phyloP scores from a whole-genome alignment of 345 rosid species.

The Sonneratia alba region DNA sequence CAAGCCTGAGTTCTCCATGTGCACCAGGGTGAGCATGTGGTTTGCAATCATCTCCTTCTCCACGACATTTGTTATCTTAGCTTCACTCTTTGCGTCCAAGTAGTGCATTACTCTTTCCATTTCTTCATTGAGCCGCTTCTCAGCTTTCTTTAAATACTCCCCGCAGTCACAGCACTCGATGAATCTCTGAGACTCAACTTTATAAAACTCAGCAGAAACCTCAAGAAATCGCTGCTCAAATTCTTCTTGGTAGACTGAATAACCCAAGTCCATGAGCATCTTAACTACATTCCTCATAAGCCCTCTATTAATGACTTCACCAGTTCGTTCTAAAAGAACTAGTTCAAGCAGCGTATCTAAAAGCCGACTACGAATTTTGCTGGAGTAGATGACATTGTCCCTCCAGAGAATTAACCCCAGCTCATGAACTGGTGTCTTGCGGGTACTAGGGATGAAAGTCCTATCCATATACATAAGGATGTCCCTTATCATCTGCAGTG shows the following conservation, averaged over 20 bases:
- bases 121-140: conserved; percentile 88
- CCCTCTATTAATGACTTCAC: conserved; percentile 89
- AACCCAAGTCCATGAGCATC: conserved; percentile 96
- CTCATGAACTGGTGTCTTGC: conserved; percentile 85
- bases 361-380: conserved; percentile 68
- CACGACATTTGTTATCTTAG: conserved; percentile 85
- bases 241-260: conserved; percentile 88
- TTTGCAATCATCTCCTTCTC: conserved; percentile 98
- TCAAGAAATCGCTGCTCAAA: conserved; percentile 93
- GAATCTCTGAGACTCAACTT: conserved; percentile 81
- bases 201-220: conserved; percentile 84
- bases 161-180: conserved; percentile 94
- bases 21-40: conserved; percentile 94
- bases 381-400: conserved; percentile 67
- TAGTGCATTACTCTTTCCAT: conserved; percentile 89
- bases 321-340: conserved; percentile 67
- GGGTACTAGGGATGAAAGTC: conserved; percentile 69
- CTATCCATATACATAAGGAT: conserved; percentile 99
- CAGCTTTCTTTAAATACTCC: conserved; percentile 85
- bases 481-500: conserved; percentile 93
- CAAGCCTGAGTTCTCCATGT: conserved; percentile 96
- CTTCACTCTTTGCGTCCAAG: conserved; percentile 82
- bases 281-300: conserved; percentile 82
- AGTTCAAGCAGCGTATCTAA: conserved; percentile 75
- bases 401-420: conserved; percentile 91